Conservation (phyloP, 2,329 filamentous ascomycete genomes). For the Macrophomina tecta region DNA sequence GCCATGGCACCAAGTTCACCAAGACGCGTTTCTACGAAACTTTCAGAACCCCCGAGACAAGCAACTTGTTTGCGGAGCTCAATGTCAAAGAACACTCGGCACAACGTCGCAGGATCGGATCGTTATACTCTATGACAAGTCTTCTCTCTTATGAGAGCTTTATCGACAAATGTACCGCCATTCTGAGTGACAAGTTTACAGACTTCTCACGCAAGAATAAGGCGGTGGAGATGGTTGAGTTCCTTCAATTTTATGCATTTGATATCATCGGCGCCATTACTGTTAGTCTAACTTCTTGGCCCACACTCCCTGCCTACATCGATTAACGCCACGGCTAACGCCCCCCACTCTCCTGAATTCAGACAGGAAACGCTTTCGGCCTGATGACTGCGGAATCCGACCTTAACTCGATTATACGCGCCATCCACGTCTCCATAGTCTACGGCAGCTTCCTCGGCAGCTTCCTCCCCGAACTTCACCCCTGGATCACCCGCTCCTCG, state of each 20-base stretch:
- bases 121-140: constrained; percentile 48
- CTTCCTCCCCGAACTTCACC: background rate
- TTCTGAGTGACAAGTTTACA: constrained; percentile 35
- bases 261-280: constrained; percentile 47
- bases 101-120: background rate
- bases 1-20: constrained; percentile 50
- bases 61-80: constrained; percentile 2
- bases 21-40: constrained; percentile 56
- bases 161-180: constrained; percentile 34
- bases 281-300: background rate
- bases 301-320: constrained; percentile 29
- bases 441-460: constrained; percentile 5
- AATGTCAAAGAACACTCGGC: constrained; percentile 4
- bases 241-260: constrained; percentile 46
- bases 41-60: background rate
- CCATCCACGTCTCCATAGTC: background rate
- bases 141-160: constrained; percentile 42
- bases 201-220: constrained; percentile 32
- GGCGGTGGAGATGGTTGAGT: constrained; percentile 36
- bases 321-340: constrained; percentile 45
- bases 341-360: constrained; percentile 35
- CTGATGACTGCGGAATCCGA: constrained; percentile 37
- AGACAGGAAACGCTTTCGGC: constrained; percentile 38
- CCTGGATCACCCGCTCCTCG: constrained; percentile 28
- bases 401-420: constrained; percentile 25